Evolutionary conservation across 306 rosid species (phyloP), one percentile per base, ranked within the genome.

Genomic region (Cucumis hystrix): DNA sequence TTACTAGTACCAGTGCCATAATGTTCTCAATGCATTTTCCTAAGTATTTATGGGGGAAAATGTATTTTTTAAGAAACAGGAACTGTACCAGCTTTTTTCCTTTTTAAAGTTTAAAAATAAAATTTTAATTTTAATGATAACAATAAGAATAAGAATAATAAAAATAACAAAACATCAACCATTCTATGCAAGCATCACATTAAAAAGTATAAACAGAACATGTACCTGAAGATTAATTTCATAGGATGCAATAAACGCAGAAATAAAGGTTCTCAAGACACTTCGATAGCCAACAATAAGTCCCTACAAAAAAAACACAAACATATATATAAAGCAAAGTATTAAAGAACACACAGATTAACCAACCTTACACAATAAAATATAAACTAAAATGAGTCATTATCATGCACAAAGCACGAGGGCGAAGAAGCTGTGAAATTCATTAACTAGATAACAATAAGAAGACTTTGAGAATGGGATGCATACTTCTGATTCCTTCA

Each of bases 161-260:
- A 45, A 33, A 33, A 33, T 3, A 47, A 47, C 52, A 47, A 47
- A 47, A 13, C 23, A 47, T 47, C 76, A 70, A 70, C 58, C 78
- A 51, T 21, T 77, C 72, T 76, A 74, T 30, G 80, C 49, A 79
- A 76, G 58, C 61, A 39, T 76, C 78, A 76, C 52, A 18, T 37
- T 79, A 64, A 78, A 74, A 81, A 33, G 37, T 28, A 28, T 28
- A 28, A 33, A 73, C 69, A 30, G 64, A 66, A 62, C 30, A 73
- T 61, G 80, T 86, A 92, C 98, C 97, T 87, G 91, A 81, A 90
- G 84, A 79, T 84, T 92, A 83, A 92, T 85, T 85, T 92, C 98
- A 87, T 95, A 95, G 57, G 97, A 90, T 76, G 97, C 97, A 86
- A 95, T 83, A 84, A 92, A 90, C 71, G 97, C 93, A 84, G 97